Evolutionary conservation across 805 yeast genomes (phyloP).

Genomic region (Lipomyces yamadae): DNA sequence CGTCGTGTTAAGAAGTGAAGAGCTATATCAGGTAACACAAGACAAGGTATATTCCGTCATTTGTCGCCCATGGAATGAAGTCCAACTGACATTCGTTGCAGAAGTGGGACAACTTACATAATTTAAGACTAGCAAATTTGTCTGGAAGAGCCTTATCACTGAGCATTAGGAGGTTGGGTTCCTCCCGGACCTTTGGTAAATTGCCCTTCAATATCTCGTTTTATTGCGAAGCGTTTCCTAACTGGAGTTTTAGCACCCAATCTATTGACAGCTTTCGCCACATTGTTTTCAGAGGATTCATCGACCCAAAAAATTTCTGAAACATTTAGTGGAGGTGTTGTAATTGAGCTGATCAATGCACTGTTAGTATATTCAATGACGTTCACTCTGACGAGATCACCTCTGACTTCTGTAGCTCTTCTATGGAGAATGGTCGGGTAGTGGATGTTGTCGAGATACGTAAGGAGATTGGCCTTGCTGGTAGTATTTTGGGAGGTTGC

Average conservation of each 20-base stretch:
- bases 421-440: constrained; percentile 17
- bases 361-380: constrained; percentile 2
- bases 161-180: background rate
- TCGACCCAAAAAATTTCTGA: background rate
- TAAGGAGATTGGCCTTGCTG: constrained; percentile 13
- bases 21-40: background rate
- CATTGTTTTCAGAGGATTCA: constrained; percentile 2
- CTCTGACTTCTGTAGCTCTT: constrained; percentile 8
- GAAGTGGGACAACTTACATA: background rate
- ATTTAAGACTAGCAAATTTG: background rate
- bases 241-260: background rate
- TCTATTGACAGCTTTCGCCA: background rate
- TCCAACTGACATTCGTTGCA: background rate
- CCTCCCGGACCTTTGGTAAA: background rate
- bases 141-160: background rate
- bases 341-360: constrained; percentile 2
- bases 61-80: background rate
- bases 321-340: constrained; percentile 7
- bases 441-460: constrained; percentile 19
- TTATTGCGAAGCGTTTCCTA: background rate
- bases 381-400: too few species aligned
- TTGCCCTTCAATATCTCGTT: background rate
- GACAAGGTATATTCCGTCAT: background rate
- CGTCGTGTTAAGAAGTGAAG: constrained; percentile 8
- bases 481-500: constrained; percentile 7